Percentiles rank a stretch among this genome's conserved stretches.
phyloP scores from a whole-genome alignment of 495 filamentous ascomycete genomes.

The Talaromyces stipitatus region DNA sequence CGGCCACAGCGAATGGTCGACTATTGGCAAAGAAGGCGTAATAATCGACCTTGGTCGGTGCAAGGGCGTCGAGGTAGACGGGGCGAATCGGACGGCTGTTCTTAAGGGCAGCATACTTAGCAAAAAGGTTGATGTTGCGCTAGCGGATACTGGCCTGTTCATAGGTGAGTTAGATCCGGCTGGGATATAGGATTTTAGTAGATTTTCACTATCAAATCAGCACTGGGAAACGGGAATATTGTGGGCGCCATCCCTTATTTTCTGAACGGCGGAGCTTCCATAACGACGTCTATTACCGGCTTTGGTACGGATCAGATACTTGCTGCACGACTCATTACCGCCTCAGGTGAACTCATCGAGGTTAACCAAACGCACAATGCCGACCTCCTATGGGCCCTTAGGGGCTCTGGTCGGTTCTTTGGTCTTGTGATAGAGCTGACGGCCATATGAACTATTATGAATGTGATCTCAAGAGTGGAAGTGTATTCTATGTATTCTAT shows the following conservation, averaged over 20 bases:
- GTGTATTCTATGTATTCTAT: too few relatives aligned
- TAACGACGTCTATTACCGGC: constrained; percentile 14
- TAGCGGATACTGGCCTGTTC: constrained; percentile 13
- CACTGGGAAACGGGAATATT: constrained; percentile 22
- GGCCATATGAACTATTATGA: too few relatives aligned
- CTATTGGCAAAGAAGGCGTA: constrained; percentile 16
- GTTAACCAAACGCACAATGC: constrained; percentile 15
- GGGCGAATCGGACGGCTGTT: constrained; percentile 10
- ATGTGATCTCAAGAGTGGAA: too few relatives aligned
- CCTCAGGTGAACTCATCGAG: constrained; percentile 20
- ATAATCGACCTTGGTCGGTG: constrained; percentile 25
- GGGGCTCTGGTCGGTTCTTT: constrained; percentile 36
- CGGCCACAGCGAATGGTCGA: constrained; percentile 28
- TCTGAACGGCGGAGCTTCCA: constrained; percentile 17
- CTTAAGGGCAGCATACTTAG: constrained; percentile 20
- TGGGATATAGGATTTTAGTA: constrained; percentile 2
- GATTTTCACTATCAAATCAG: constrained; percentile 9
- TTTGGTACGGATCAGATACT: constrained; percentile 23
- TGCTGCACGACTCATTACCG: constrained; percentile 17
- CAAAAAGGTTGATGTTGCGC: constrained; percentile 17
- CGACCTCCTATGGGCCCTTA: constrained; percentile 30
- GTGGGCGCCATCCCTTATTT: constrained; percentile 24
- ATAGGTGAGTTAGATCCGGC: neutral
- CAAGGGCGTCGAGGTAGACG: constrained; percentile 16
- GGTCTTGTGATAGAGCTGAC: constrained; percentile 32